Percentiles rank a stretch among this genome's conserved stretches.
phyloP scores from a whole-genome alignment of 1,284 basidiomycete genomes.

The Papiliotrema flavescens region DNA sequence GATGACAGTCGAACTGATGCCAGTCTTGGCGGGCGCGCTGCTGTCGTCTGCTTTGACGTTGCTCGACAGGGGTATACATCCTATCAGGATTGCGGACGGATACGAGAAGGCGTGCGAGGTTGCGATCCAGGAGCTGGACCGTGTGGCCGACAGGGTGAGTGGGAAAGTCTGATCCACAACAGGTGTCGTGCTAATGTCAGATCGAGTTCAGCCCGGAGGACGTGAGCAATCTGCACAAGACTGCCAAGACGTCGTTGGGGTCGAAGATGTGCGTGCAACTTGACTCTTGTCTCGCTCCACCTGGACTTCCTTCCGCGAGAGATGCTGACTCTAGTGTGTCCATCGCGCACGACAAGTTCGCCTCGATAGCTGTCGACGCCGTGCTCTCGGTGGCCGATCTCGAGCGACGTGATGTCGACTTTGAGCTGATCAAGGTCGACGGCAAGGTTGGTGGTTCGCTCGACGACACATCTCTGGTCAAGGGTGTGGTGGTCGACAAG shows the following conservation, averaged over 20 bases:
- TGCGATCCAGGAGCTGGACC: conserved; percentile 84
- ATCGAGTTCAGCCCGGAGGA: conserved; percentile 73
- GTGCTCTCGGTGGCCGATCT: conserved; percentile 94
- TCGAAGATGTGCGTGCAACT: conserved; percentile 92
- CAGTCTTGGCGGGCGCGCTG: conserved; percentile 93
- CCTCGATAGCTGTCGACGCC: conserved; percentile 95
- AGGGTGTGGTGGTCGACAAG: conserved; percentile 63
- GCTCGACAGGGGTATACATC: conserved; percentile 96
- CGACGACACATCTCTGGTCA: conserved; percentile 74
- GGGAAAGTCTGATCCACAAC: neutral
- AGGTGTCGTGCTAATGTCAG: conserved; percentile 9
- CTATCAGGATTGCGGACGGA: conserved; percentile 96
- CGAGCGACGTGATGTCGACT: conserved; percentile 89
- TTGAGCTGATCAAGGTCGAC: conserved; percentile 98
- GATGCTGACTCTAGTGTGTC: conserved; percentile 66
- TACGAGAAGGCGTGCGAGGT: conserved; percentile 91
- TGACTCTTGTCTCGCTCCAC: too few species aligned
- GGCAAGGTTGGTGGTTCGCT: conserved; percentile 97
- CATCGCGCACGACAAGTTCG: conserved; percentile 91
- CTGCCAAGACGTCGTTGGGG: conserved; percentile 91
- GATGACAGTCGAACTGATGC: neutral
- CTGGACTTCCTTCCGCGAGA: neutral
- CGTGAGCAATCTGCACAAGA: conserved; percentile 84
- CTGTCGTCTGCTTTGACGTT: conserved; percentile 62
- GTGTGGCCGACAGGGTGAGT: conserved; percentile 79